Evolutionary conservation across 306 rosid genomes (phyloP).

Genomic region (Purshia tridentata): DNA sequence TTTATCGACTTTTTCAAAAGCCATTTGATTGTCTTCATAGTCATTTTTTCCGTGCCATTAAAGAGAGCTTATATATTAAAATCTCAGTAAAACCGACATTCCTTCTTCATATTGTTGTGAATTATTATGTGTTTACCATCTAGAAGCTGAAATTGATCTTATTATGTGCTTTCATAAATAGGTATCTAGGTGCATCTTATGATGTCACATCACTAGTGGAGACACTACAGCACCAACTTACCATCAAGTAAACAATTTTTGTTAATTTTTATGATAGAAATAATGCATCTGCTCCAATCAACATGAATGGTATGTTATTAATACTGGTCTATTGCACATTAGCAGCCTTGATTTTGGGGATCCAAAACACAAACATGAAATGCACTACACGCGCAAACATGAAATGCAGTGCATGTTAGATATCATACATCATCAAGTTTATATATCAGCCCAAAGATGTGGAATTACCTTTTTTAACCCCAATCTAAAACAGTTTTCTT

Average conservation of each 20-base stretch:
- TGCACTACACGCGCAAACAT: no score
- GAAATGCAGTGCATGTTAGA: slow-evolving; percentile 98
- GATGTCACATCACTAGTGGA: slow-evolving; percentile 94
- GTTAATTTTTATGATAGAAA: slow-evolving; percentile 94
- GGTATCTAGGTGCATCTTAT: slow-evolving; percentile 94
- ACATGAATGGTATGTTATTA: slow-evolving; percentile 80
- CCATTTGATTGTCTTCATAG: no score
- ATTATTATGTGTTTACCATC: slow-evolving; percentile 9
- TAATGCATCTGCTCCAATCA: slow-evolving; percentile 62
- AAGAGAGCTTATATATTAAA: no score
- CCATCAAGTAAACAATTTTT: slow-evolving; percentile 93
- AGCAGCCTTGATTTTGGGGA: slow-evolving; percentile 91
- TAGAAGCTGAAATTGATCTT: slow-evolving; percentile 28
- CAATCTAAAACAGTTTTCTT: slow-evolving; percentile 7
- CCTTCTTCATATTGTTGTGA: not conserved
- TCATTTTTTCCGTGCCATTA: no score
- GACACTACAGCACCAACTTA: slow-evolving; percentile 97
- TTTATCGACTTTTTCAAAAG: no score
- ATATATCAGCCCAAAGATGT: slow-evolving; percentile 14
- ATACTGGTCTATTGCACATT: slow-evolving; percentile 66
- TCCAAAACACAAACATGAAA: no score
- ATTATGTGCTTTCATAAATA: slow-evolving; percentile 27
- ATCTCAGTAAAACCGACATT: no score
- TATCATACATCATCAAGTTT: slow-evolving; percentile 18
- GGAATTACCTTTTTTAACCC: slow-evolving; percentile 13